Base-by-base conservation (phyloP, 208 protist species). In the Hexamita inflata region DNA sequence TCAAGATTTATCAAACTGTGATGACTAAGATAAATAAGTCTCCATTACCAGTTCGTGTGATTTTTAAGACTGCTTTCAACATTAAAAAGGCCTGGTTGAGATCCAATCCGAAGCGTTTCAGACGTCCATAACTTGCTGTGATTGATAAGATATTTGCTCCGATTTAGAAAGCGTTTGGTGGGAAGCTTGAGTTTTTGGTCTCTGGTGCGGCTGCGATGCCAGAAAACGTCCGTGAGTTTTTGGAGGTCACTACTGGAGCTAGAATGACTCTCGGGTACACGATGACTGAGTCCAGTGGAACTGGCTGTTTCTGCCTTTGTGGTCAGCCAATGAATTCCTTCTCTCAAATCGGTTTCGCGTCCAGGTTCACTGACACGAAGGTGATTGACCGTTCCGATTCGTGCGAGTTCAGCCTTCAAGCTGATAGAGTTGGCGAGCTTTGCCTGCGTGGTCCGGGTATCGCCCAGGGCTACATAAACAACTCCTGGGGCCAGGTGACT, bases 231-330 rank as follows among this genome's bases (percentile, higher is more conserved):
- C 9, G 35, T 7, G 28, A 45, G 15, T 70, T 70, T 38, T 32
- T 70, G 15, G 11, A 34, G 15, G 9, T 57, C n/a, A 45, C 19
- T 45, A 70, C 64, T 24, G 64, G 64, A 45, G 64, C 64, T 49
- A 4, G 64, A 32, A n/a, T 70, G 9, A 70, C 64, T 45, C n/a
- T n/a, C 42, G 64, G 64, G 35, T 70, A 70, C 42, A 34, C 19
- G 24, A 9, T 49, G 9, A 70, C 64, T 28, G 64, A 70, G n/a
- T 42, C 35, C 9, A 32, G 64, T 45, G 11, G 9, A 4, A 45
- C 38, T n/a, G 64, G 64, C n/a, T n/a, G 11, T 42, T 38, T 15
- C 42, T 15, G 15, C 15, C 35, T 45, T n/a, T 38, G 30, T 42
- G 30, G 38, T n/a, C 4, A 45, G 26, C 9, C 9, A 49, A 70